phyloP scores from a whole-genome alignment of 192 early-diverging fungal species.

The Coemansia sp. region DNA sequence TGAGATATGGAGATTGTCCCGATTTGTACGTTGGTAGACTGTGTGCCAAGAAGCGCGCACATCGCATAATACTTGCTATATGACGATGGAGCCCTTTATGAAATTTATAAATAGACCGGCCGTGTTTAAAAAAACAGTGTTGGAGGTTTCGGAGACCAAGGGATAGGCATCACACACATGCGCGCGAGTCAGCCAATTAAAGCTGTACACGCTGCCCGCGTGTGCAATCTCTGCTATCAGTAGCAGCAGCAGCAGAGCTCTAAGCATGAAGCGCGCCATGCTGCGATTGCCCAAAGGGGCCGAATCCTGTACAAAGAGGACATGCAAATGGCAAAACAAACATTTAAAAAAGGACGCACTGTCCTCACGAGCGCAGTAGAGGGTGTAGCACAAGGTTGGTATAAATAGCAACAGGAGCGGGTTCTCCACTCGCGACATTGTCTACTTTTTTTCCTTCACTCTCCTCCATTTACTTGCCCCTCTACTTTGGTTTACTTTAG shows the following conservation, averaged over 20 bases:
- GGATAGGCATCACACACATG: no score
- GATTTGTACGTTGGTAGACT: no score
- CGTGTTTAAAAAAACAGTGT: background rate
- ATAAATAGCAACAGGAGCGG: conserved; percentile 7
- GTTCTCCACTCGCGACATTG: conserved; percentile 3
- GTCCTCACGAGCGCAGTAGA: conserved; percentile 1
- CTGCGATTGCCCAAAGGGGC: conserved; percentile 13
- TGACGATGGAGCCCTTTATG: background rate
- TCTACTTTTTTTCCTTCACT: background rate
- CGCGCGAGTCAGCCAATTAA: conserved; percentile 6
- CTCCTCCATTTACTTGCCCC: background rate
- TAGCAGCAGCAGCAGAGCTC: background rate
- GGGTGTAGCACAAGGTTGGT: background rate
- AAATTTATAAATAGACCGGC: background rate
- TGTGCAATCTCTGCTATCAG: background rate
- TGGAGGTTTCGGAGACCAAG: background rate
- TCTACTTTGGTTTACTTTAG: conserved; percentile 1
- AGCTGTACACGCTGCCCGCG: conserved; percentile 10
- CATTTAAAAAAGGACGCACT: background rate
- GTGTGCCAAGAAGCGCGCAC: no score
- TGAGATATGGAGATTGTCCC: no score
- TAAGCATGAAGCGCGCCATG: conserved; percentile 15
- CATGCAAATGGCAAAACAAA: background rate
- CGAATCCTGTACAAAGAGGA: conserved; percentile 4
- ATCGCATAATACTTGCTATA: no score